Evolutionary conservation across 78 protist species (phyloP), one percentile per base, ranked within the genome.

Genomic region (Cyanophora paradoxa): DNA sequence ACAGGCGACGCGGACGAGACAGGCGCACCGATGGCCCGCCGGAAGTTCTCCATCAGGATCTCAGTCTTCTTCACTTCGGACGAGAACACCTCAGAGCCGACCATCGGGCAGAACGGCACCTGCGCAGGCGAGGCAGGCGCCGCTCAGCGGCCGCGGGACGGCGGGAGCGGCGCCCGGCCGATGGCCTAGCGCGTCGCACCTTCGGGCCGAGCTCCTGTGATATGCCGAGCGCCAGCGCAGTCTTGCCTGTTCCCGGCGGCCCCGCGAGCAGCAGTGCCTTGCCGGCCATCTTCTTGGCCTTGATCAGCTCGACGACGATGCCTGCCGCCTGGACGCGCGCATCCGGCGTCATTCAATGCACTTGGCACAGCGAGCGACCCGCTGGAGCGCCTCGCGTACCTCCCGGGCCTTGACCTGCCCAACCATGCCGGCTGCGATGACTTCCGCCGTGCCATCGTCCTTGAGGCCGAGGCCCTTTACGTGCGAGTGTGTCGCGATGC

Each of bases 51-150:
- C 97, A 90, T 94, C 50, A 98, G 82, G 3, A 98, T 87, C 71
- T 93, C 99, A 1, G 99, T 95, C 83, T 98, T 98, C 79, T 96
- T 85, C 46, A 89, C 93, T 61, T 79, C 73, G 40, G 92, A 33
- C 8, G 95, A 88, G 79, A 86, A 94, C 14, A 98, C 97, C 74
- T 98, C 99, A 1, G 95, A 85, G 14, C 96, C 99, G 3, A 95
- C 95, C 96, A 98, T 91, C 56, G 90, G 97, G 70, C 97, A 93
- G 85, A 98, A 98, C 14, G 99, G 99, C 30, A 96, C n/a, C n/a
- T n/a, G n/a, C n/a, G n/a, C n/a, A n/a, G n/a, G 7, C 36, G 10
- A 8, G 30, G 71, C 48, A 40, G 6, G 48, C 22, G 34, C 34
- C 16, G 71, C 71, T 65, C 19, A 31, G 4, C 46, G 34, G 44